A percentile compares a stretch with the other conserved stretches of the same genome.
Evolutionary conservation across 139 green algal genomes (phyloP).

Genomic region (Chlamydomonas schloesseri): DNA sequence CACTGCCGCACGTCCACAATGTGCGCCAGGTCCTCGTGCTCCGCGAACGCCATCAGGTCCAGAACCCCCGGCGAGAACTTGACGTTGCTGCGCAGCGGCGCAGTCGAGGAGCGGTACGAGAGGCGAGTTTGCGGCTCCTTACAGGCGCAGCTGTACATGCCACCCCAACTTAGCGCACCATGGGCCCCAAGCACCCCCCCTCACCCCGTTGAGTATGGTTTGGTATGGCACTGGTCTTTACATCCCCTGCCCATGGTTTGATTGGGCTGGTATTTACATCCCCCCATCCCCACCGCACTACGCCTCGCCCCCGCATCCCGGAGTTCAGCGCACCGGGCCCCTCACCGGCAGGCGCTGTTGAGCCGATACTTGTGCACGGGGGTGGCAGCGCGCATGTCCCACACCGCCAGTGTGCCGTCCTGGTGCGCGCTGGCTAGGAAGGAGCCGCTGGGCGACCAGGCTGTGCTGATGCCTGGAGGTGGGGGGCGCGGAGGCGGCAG

Average conservation of each 20-base stretch:
- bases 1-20: conserved; percentile 38
- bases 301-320: background rate
- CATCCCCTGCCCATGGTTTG: too few species aligned
- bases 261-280: too few species aligned
- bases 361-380: conserved; percentile 10
- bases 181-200: too few species aligned
- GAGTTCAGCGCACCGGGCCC: too few species aligned
- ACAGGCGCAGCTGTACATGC: too few species aligned
- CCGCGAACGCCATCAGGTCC: conserved; percentile 47
- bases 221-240: too few species aligned
- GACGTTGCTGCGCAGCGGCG: conserved; percentile 36
- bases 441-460: conserved; percentile 35
- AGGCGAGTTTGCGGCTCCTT: too few species aligned
- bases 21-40: conserved; percentile 37
- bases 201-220: too few species aligned
- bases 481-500: too few species aligned
- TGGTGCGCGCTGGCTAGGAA: conserved; percentile 36
- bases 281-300: too few species aligned
- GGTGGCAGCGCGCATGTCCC: background rate
- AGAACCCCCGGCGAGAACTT: conserved; percentile 51
- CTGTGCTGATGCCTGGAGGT: conserved; percentile 29
- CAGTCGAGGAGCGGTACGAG: too few species aligned
- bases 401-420: conserved; percentile 37
- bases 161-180: too few species aligned
- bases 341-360: background rate